Base-by-base conservation (phyloP, 768 basidiomycete species). In the Tylopilus subfusipes region DNA sequence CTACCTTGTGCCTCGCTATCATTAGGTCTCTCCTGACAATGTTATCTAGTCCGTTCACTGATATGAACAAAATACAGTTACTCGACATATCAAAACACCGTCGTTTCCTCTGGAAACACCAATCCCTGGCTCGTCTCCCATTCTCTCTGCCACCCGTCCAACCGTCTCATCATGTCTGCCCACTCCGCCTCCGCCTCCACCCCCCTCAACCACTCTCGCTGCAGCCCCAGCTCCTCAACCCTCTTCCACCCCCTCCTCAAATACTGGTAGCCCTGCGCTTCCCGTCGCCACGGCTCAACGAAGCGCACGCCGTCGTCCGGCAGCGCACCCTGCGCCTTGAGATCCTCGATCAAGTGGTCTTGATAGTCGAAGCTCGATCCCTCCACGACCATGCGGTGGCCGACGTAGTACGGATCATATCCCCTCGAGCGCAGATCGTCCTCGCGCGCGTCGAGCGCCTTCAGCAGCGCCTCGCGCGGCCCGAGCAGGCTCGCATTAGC, bases 381-480 rank as follows among this genome's bases (percentile, higher is more conserved):
- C 4, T 48, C 16, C 25, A 43, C 24, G 33, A 40, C 27, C 36
- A 49, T 29, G 9, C 36, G 36, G n/a, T 49, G 48, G 25, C 38
- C 48, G 12, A 49, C 14, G 11, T 25, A n/a, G 13, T 48, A 79
- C 1, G 81, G 82, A 55, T 85, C 79, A 31, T 70, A 69, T 10
- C 81, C 82, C 21, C 6, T 24, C 16, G 63, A 62, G n/a, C 75
- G 70, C 29, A 79, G 56, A 7, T 55, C 57, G 22, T 73, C 72
- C 62, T 83, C 82, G 22, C 69, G 66, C 14, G 30, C 58, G 11
- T 73, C 73, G 40, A 83, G 70, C 34, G 76, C 74, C 19, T 52
- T 46, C 25, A 82, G 64, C 53, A 81, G 61, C 12, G 69, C 69
- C 12, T 68, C 67, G 18, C 77, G 74, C 1, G 72, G 54, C 2